Evolutionary conservation across 257 asterid species (phyloP).

Genomic region (Galeopsis tetrahit): DNA sequence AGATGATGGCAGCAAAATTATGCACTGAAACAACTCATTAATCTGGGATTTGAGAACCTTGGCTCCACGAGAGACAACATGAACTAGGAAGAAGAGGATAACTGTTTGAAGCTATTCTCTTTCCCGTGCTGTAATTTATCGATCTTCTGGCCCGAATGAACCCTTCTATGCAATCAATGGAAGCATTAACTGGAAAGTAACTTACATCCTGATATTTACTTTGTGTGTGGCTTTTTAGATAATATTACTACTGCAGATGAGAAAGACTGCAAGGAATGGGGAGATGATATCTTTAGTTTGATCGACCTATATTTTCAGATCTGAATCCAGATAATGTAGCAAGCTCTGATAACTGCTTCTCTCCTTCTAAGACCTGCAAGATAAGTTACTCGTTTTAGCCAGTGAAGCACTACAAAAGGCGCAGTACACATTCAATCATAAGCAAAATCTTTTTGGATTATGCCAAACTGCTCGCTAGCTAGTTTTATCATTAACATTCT

Average conservation of each 20-base stretch:
- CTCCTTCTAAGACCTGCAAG: conserved; percentile 81
- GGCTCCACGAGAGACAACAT: neutral
- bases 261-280: conserved; percentile 13
- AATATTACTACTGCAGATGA: conserved; percentile 11
- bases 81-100: neutral
- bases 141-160: conserved; percentile 10
- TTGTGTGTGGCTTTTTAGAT: conserved; percentile 22
- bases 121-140: neutral
- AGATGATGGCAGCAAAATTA: conserved; percentile 7
- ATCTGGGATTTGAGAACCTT: neutral
- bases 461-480: neutral
- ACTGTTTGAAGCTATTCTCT: neutral
- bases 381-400: conserved; percentile 10
- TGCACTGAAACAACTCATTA: conserved; percentile 21
- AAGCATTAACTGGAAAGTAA: conserved; percentile 21
- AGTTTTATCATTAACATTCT: neutral
- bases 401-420: conserved; percentile 14
- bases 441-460: conserved; percentile 15
- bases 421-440: neutral
- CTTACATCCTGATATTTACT: conserved; percentile 11
- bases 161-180: conserved; percentile 15
- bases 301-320: conserved; percentile 53
- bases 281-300: conserved; percentile 37
- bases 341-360: conserved; percentile 80
- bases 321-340: conserved; percentile 70